Evolutionary conservation across 1,284 basidiomycete species (phyloP), one percentile per base, ranked within the genome.

Genomic region (Rhodotorula glutinis): DNA sequence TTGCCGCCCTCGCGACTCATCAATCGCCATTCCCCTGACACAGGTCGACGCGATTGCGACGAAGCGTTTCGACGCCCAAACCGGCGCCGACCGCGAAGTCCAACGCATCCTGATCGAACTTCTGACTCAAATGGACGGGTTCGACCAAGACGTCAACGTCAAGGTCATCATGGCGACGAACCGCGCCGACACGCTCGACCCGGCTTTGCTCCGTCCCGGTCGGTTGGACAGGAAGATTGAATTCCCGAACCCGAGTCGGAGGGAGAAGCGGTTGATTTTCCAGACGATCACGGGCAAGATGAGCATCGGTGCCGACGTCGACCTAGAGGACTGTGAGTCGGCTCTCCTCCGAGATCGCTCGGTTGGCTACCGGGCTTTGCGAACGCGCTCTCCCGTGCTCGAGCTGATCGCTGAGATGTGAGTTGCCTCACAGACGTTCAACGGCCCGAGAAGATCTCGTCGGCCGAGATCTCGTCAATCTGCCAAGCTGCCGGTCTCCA

Each of bases 161-260:
- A 98, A 99, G 86, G 94, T 97, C 52, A 97, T 97, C 78, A 98
- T 97, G 94, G 94, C 93, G 41, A 97, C 93, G 53, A 97, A 97
- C 81, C 88, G 93, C 77, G 91, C 91, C 62, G 93, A 97, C 79
- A 97, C 93, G 2, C 84, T 97, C 46, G 93, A 99, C 80, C 96
- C 96, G 63, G 96, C 96, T 23, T 82, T 99, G 61, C 87, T 99
- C 38, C 92, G 96, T 77, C 96, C 96, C 53, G 96, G 96, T 78
- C 92, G 96, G 78, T 83, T 99, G 21, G 96, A 99, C 81, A 84
- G 96, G 77, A 98, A 99, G 83, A 99, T 99, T 74, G 96, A 98
- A 80, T 98, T 98, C 83, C 96, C 96, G 8, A 83, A 90, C 60
- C 96, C 96, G 40, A 92, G 91, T 38, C 83, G 96, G 67, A 86